These are phyloP conservation scores for Boletus pseudopeckii DNA, from an alignment of 768 basidiomycete species.

Conservation along the genomic window DNA sequence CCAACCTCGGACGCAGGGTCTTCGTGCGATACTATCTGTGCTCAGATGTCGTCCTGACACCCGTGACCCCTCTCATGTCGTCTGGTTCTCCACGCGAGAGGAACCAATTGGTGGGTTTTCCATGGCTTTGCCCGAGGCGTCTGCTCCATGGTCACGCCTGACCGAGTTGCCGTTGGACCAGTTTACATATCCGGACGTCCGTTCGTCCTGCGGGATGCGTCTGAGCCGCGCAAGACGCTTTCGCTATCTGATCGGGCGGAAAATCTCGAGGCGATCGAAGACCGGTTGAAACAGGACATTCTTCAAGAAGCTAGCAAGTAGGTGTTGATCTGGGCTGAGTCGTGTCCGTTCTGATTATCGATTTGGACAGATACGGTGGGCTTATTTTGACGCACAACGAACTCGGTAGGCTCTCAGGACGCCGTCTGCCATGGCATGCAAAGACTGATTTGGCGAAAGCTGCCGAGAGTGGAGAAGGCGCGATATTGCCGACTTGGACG, in stretches of 20 bases:
- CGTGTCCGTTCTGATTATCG: slow-evolving; percentile 5
- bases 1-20: slow-evolving; percentile 89
- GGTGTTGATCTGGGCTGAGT: neutral
- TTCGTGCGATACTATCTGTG: slow-evolving; percentile 85
- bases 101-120: slow-evolving; percentile 78
- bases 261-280: slow-evolving; percentile 91
- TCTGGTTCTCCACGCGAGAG: slow-evolving; percentile 97
- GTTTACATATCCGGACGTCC: slow-evolving; percentile 90
- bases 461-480: slow-evolving; percentile 65
- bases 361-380: slow-evolving; percentile 68
- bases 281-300: slow-evolving; percentile 86
- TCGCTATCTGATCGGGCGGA: slow-evolving; percentile 88
- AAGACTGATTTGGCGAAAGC: slow-evolving; percentile 30
- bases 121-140: neutral
- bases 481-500: slow-evolving; percentile 92
- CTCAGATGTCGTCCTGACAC: slow-evolving; percentile 71
- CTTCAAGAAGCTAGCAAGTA: slow-evolving; percentile 77
- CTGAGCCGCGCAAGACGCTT: slow-evolving; percentile 76
- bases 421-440: neutral
- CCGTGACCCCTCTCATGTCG: slow-evolving; percentile 64
- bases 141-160: neutral
- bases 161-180: slow-evolving; percentile 11
- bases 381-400: slow-evolving; percentile 93
- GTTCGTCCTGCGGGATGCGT: slow-evolving; percentile 86
- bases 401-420: slow-evolving; percentile 49